Conservation (phyloP, 2,329 filamentous ascomycete species). For the Claviceps sp. region DNA sequence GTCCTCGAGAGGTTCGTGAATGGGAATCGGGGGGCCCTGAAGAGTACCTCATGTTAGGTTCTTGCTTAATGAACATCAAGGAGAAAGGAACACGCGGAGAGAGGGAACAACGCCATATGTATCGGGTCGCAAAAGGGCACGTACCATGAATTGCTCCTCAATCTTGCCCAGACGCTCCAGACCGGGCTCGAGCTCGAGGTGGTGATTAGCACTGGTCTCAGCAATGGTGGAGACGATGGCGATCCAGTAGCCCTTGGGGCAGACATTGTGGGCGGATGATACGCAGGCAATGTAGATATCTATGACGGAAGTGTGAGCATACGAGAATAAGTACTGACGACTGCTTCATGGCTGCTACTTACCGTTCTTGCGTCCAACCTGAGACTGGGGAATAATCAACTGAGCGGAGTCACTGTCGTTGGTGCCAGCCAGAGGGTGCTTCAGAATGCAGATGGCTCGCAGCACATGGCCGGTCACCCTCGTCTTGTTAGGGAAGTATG, state of each 20-base stretch:
- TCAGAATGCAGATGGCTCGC: constrained; percentile 94
- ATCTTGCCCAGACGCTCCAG: constrained; percentile 85
- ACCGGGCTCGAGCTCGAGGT: constrained; percentile 85
- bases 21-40: constrained; percentile 68
- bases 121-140: constrained; percentile 8
- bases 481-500: constrained; percentile 87
- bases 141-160: constrained; percentile 91
- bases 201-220: constrained; percentile 82
- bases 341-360: constrained; percentile 17
- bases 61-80: not conserved
- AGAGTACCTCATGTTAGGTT: not conserved
- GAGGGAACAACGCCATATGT: not conserved
- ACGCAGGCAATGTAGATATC: constrained; percentile 97
- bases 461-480: constrained; percentile 80
- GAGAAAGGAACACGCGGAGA: not conserved
- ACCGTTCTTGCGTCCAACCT: constrained; percentile 95
- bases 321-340: not conserved
- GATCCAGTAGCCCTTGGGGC: constrained; percentile 97
- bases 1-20: constrained; percentile 80
- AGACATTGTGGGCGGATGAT: constrained; percentile 92
- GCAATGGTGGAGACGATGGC: constrained; percentile 97
- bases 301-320: constrained; percentile 19
- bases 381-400: constrained; percentile 94
- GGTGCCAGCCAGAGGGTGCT: constrained; percentile 85
- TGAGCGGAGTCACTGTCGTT: constrained; percentile 81